Conservation (phyloP, 2,329 filamentous ascomycete genomes). For the Colletotrichum trifolii region DNA sequence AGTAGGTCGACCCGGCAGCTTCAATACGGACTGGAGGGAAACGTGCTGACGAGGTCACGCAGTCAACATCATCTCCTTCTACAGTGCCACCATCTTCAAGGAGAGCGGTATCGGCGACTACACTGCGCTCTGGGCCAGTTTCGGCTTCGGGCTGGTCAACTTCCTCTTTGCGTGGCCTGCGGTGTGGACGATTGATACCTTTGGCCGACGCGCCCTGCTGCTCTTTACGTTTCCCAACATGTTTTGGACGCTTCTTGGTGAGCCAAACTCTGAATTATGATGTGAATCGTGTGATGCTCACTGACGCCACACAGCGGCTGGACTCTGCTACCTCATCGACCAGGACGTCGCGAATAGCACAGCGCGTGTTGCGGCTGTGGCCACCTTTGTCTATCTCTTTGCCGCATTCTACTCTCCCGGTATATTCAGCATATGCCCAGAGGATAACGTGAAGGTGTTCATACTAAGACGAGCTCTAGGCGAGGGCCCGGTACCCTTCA, state of each 20-base stretch:
- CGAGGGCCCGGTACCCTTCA: conserved; percentile 72
- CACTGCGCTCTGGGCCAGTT: conserved; percentile 53
- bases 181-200: conserved; percentile 75
- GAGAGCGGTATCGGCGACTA: conserved; percentile 52
- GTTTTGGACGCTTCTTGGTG: conserved; percentile 66
- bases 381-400: conserved; percentile 73
- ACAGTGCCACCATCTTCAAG: conserved; percentile 58
- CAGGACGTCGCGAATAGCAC: conserved; percentile 45
- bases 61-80: conserved; percentile 63
- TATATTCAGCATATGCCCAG: not conserved
- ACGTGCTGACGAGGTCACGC: conserved; percentile 1
- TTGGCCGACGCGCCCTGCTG: conserved; percentile 69
- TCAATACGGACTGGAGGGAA: not conserved
- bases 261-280: conserved; percentile 16
- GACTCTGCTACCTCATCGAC: conserved; percentile 51
- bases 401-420: conserved; percentile 74
- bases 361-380: conserved; percentile 63
- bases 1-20: conserved; percentile 42
- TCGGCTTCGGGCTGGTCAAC: conserved; percentile 65
- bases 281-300: not conserved
- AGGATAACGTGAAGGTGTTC: not conserved
- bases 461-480: conserved; percentile 30
- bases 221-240: conserved; percentile 76
- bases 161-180: conserved; percentile 76
- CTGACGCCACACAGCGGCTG: conserved; percentile 43